phyloP scores from a whole-genome alignment of 2,329 filamentous ascomycete genomes.

The Gaeumannomyces sp. region DNA sequence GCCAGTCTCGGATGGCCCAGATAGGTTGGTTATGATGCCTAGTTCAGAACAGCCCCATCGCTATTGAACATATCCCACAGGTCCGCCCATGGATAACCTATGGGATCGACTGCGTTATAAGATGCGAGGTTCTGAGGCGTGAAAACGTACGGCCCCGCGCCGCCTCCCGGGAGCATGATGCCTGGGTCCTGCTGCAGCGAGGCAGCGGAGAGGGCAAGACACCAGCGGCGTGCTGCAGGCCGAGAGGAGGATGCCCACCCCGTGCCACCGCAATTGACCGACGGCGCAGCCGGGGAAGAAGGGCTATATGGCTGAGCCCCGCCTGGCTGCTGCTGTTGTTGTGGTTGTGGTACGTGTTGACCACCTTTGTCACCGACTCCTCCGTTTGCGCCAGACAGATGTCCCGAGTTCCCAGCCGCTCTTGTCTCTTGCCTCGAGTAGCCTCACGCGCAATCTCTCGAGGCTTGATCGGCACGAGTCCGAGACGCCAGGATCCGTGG shows the following conservation, averaged over 20 bases:
- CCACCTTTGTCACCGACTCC: conserved; percentile 39
- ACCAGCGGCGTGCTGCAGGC: background rate
- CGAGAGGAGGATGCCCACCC: background rate
- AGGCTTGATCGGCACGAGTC: conserved; percentile 21
- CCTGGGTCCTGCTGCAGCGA: conserved; percentile 1
- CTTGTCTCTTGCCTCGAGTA: conserved; percentile 35
- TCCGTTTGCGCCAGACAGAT: conserved; percentile 41
- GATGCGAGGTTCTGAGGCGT: conserved; percentile 1
- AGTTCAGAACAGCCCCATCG: conserved; percentile 8
- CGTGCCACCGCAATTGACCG: background rate
- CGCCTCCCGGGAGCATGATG: conserved; percentile 3
- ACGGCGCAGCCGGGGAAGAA: background rate
- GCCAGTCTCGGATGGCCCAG: background rate
- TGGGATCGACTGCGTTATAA: conserved; percentile 6
- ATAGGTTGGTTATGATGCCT: background rate
- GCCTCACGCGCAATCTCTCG: conserved; percentile 28
- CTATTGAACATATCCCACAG: conserved; percentile 10
- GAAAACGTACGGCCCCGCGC: background rate
- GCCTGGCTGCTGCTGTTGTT: background rate
- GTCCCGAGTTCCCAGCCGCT: conserved; percentile 45
- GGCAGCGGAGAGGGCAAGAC: conserved; percentile 3
- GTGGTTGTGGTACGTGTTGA: conserved; percentile 5
- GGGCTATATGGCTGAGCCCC: background rate
- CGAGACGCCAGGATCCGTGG: conserved; percentile 39
- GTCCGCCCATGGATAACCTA: conserved; percentile 9